A percentile compares a stretch with the other conserved stretches of the same genome.
Conservation (phyloP, 306 rosid species). For the Corylus heterophylla region DNA sequence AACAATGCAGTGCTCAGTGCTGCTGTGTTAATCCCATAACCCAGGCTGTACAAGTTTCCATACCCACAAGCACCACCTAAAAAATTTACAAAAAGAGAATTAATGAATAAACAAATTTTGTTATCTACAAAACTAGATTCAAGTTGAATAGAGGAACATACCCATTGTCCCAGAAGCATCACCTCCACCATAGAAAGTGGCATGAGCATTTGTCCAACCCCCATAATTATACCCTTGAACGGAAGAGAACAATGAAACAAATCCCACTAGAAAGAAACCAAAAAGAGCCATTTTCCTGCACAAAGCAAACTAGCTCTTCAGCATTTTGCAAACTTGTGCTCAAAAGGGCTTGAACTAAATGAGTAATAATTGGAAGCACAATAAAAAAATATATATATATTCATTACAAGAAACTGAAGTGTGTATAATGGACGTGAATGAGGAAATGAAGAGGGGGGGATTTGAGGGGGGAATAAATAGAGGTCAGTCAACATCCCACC, state of each 20-base stretch:
- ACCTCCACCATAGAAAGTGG: slow-evolving; percentile 84
- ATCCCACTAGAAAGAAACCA: slow-evolving; percentile 44
- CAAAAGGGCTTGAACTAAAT: background rate
- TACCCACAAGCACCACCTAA: slow-evolving; percentile 88
- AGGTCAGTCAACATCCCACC: slow-evolving; percentile 55
- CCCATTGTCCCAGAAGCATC: slow-evolving; percentile 95
- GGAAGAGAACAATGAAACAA: slow-evolving; percentile 38
- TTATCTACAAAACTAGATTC: background rate
- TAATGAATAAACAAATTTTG: background rate
- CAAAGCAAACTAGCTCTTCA: slow-evolving; percentile 21
- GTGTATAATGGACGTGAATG: slow-evolving; percentile 19
- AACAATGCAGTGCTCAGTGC: slow-evolving; percentile 76
- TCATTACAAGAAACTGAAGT: slow-evolving; percentile 11
- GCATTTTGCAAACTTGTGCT: slow-evolving; percentile 2
- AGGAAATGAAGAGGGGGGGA: slow-evolving; percentile 46
- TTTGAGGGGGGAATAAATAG: slow-evolving; percentile 63
- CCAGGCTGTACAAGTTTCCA: slow-evolving; percentile 78
- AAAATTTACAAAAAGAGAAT: background rate
- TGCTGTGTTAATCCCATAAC: slow-evolving; percentile 79
- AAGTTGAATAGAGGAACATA: slow-evolving; percentile 18
- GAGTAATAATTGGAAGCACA: background rate
- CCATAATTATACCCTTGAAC: slow-evolving; percentile 44
- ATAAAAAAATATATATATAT: background rate
- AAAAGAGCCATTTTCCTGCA: slow-evolving; percentile 56
- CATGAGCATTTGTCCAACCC: slow-evolving; percentile 80